Evolutionary conservation across 345 rosid genomes (phyloP).

Genomic region (Salix exigua): DNA sequence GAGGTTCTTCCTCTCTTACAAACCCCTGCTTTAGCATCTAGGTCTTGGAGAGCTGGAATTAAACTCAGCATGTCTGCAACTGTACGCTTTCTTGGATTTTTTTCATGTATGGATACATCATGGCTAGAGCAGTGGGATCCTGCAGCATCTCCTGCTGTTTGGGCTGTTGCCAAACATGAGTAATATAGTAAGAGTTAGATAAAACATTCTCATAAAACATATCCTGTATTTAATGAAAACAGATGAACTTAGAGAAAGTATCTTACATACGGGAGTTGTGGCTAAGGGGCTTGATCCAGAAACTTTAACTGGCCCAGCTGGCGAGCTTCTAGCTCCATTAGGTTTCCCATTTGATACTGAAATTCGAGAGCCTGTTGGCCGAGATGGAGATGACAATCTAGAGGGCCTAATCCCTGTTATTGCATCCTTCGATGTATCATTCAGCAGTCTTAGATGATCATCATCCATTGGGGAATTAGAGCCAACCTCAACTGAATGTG

Average conservation of each 20-base stretch:
- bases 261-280: conserved; percentile 80
- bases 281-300: conserved; percentile 43
- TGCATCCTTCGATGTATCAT: conserved; percentile 38
- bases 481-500: conserved; percentile 44
- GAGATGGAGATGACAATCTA: conserved; percentile 58
- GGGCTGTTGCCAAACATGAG: conserved; percentile 48
- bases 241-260: conserved; percentile 26
- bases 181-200: conserved; percentile 7
- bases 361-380: conserved; percentile 37
- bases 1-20: conserved; percentile 53
- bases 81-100: conserved; percentile 57
- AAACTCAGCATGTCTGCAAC: conserved; percentile 64
- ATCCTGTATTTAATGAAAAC: not conserved
- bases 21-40: conserved; percentile 35
- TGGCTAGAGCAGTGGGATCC: conserved; percentile 30
- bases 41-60: conserved; percentile 74
- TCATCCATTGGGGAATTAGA: conserved; percentile 40
- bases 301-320: conserved; percentile 41
- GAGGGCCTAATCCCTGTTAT: conserved; percentile 41
- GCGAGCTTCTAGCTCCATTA: conserved; percentile 44
- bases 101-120: conserved; percentile 44
- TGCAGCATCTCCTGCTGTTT: conserved; percentile 41
- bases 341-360: conserved; percentile 42
- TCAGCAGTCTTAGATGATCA: conserved; percentile 44
- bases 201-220: not conserved